Evolutionary conservation across 176 grass and related monocot species (phyloP).

Genomic region (Oryza officinalis): DNA sequence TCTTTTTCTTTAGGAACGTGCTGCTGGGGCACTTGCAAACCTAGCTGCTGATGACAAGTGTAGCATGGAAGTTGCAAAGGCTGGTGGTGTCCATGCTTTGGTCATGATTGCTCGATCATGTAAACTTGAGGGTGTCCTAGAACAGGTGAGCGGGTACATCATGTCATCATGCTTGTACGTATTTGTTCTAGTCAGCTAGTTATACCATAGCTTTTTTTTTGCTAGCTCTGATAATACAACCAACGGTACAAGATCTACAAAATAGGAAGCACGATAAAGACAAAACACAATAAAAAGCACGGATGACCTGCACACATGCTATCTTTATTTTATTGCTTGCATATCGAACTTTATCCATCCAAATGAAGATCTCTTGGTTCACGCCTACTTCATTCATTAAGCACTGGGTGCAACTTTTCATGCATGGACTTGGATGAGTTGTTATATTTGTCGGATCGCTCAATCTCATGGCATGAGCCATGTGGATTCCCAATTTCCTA

Average conservation of each 20-base stretch:
- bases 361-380: constrained; percentile 20
- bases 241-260: background rate
- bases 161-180: constrained; percentile 9
- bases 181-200: constrained; percentile 10
- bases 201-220: constrained; percentile 15
- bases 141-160: constrained; percentile 65
- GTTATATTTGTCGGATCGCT: constrained; percentile 10
- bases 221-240: constrained; percentile 1
- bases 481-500: background rate
- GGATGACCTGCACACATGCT: background rate
- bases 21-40: constrained; percentile 96
- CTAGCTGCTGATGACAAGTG: constrained; percentile 99
- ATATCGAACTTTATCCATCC: constrained; percentile 9
- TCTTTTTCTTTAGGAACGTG: constrained; percentile 83
- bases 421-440: background rate
- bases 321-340: constrained; percentile 34
- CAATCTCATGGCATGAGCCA: constrained; percentile 21
- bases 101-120: constrained; percentile 93
- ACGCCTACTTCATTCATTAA: constrained; percentile 23
- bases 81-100: constrained; percentile 96
- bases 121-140: constrained; percentile 88
- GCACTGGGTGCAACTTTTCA: constrained; percentile 13
- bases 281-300: constrained; percentile 22
- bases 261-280: constrained; percentile 14
- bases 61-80: constrained; percentile 91